Evolutionary conservation across 371 early-diverging fungal genomes (phyloP), one percentile per base, ranked within the genome.

Genomic region (Lichtheimia ramosa): DNA sequence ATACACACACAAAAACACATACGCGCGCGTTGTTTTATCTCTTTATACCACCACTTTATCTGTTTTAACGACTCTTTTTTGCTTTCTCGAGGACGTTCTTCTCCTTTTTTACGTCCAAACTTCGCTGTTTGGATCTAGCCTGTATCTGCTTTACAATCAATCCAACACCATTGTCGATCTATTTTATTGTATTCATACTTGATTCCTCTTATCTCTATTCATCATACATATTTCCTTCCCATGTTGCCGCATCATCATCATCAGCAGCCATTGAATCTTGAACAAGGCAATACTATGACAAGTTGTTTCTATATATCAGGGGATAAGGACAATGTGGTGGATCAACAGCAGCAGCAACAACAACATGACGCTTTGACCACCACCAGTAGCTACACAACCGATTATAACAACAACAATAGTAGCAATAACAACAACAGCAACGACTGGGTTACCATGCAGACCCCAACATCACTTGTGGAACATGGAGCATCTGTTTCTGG

Each of bases 91-190:
- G 40, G 23, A 56, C 15, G 51, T 34, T 46, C 46, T 46, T 16
- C 46, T n/a, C n/a, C n/a, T n/a, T 18, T 46, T 46, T n/a, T n/a
- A 43, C 51, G 59, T 57, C 54, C 57, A 51, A 52, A 25, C 51
- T 49, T 42, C 20, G n/a, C 28, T 57, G 40, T 55, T 66, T 46
- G 28, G 59, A 51, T 54, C 48, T 54, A 34, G 55, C 34, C 56
- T 55, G 43, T 46, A 46, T 51, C 48, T 52, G 49, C 43, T 60
- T 55, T 55, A 16, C 40, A 55, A 42, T 41, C 28, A 48, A 53
- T 25, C 51, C 48, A 41, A 16, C 39, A 7, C 20, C 34, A 50
- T 23, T 48, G 34, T 62, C 28, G 24, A 59, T 27, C 23, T 53
- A 24, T 40, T 28, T 54, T 56, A 39, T 39, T 60, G 58, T 46